Percentiles rank a stretch among this genome's conserved stretches.
Evolutionary conservation across 345 rosid genomes (phyloP).

Genomic region (Arabidopsis suecica): DNA sequence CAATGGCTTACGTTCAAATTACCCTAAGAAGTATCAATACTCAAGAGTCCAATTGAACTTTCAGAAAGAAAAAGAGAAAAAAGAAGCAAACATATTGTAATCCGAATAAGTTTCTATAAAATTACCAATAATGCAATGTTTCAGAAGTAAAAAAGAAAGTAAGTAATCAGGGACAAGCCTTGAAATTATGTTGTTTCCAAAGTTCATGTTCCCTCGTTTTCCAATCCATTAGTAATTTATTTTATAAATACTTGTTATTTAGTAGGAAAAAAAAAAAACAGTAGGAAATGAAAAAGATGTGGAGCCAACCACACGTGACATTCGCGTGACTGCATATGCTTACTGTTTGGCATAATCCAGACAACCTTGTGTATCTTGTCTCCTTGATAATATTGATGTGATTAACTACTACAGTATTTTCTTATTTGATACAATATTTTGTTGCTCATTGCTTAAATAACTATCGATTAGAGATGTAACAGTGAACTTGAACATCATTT

Average conservation of each 20-base stretch:
- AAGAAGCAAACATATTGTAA: background rate
- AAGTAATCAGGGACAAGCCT: slow-evolving; percentile 13
- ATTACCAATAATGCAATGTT: background rate
- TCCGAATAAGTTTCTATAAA: background rate
- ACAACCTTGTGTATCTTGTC: slow-evolving; percentile 43
- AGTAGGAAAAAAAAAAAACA: background rate
- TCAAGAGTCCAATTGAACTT: background rate
- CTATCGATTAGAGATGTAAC: slow-evolving; percentile 19
- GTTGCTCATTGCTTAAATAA: background rate
- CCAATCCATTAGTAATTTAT: slow-evolving; percentile 12
- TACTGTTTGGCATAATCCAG: slow-evolving; percentile 39
- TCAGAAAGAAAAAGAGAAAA: background rate
- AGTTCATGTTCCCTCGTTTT: slow-evolving; percentile 38
- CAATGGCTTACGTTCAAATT: background rate
- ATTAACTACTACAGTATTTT: background rate
- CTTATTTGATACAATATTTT: background rate
- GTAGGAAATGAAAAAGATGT: slow-evolving; percentile 13
- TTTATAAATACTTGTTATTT: background rate
- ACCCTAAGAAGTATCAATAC: background rate
- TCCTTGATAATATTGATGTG: slow-evolving; percentile 22
- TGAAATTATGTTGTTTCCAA: slow-evolving; percentile 28
- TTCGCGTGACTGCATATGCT: slow-evolving; percentile 37
- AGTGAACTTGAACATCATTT: slow-evolving; percentile 38
- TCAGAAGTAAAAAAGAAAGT: slow-evolving; percentile 5
- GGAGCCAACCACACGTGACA: slow-evolving; percentile 39